Percentiles rank a stretch among this genome's conserved stretches.
Evolutionary conservation across 1,284 basidiomycete genomes (phyloP).

Genomic region (Earliella scabrosa): DNA sequence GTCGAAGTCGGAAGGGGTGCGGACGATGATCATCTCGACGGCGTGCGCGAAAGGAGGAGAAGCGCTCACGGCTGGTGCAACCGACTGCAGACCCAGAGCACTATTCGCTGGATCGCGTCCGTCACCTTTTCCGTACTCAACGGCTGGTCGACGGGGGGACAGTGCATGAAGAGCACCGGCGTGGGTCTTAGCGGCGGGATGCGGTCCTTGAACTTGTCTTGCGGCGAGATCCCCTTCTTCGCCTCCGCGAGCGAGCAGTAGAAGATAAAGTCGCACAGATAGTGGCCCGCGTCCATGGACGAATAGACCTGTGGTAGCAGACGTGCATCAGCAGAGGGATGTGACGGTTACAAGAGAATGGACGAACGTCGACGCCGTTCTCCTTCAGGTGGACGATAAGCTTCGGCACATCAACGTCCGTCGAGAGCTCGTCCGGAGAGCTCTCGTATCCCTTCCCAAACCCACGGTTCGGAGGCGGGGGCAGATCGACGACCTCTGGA

Average conservation of each 20-base stretch:
- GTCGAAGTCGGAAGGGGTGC: neutral
- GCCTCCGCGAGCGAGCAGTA: slow-evolving; percentile 80
- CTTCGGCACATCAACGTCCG: slow-evolving; percentile 50
- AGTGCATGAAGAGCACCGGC: slow-evolving; percentile 71
- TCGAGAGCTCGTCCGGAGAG: slow-evolving; percentile 49
- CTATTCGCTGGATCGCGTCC: slow-evolving; percentile 61
- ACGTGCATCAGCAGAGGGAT: too few species aligned
- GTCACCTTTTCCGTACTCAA: slow-evolving; percentile 67
- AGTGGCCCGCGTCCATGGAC: slow-evolving; percentile 78
- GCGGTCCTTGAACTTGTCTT: slow-evolving; percentile 48
- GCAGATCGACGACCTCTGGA: slow-evolving; percentile 31
- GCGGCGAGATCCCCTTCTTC: slow-evolving; percentile 54
- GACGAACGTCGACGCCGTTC: slow-evolving; percentile 59
- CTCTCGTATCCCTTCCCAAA: slow-evolving; percentile 54
- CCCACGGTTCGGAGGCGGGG: slow-evolving; percentile 46
- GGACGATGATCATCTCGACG: neutral
- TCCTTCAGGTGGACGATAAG: slow-evolving; percentile 62
- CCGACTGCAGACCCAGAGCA: slow-evolving; percentile 57
- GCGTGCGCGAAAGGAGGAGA: neutral
- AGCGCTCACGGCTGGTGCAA: slow-evolving; percentile 23
- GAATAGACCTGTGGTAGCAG: slow-evolving; percentile 68
- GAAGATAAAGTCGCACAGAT: slow-evolving; percentile 78
- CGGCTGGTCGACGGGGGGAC: slow-evolving; percentile 66
- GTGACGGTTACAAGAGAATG: too few species aligned
- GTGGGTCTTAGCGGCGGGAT: slow-evolving; percentile 47